phyloP scores from a whole-genome alignment of 2,329 filamentous ascomycete genomes.

The Raffaelea albimanens region DNA sequence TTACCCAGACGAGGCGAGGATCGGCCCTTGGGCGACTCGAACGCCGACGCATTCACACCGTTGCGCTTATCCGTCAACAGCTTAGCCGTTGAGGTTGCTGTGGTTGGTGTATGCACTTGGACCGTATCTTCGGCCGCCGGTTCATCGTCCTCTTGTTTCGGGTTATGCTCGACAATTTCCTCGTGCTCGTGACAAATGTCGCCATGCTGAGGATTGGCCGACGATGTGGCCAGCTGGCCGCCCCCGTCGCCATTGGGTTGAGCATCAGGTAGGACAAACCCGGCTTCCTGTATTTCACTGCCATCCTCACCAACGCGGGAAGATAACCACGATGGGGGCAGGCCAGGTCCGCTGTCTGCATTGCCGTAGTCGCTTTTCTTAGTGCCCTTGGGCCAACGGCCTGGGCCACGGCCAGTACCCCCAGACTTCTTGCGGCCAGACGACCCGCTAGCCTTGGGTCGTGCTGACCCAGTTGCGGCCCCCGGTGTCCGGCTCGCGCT shows the following conservation, averaged over 20 bases:
- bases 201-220: slow-evolving; percentile 19
- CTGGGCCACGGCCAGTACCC: slow-evolving; percentile 55
- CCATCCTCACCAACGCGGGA: slow-evolving; percentile 15
- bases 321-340: slow-evolving; percentile 47
- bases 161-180: neutral
- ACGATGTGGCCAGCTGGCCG: no score
- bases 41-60: slow-evolving; percentile 7
- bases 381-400: slow-evolving; percentile 58
- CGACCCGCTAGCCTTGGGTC: slow-evolving; percentile 27
- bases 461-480: slow-evolving; percentile 17
- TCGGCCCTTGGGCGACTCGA: slow-evolving; percentile 13
- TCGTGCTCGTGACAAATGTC: slow-evolving; percentile 15
- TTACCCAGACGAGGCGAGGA: slow-evolving; percentile 16
- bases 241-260: no score
- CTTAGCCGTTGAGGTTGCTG: slow-evolving; percentile 4
- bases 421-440: slow-evolving; percentile 42
- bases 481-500: slow-evolving; percentile 8
- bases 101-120: slow-evolving; percentile 24
- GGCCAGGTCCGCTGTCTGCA: slow-evolving; percentile 53
- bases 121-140: slow-evolving; percentile 25
- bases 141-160: neutral
- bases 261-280: no score
- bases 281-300: neutral
- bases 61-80: slow-evolving; percentile 19
- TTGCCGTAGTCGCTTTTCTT: slow-evolving; percentile 62